A percentile compares a stretch with the other conserved stretches of the same genome.
These are phyloP conservation scores for Rhodamnia rubescens DNA, from an alignment of 345 rosid genomes.

Conservation along the genomic window DNA sequence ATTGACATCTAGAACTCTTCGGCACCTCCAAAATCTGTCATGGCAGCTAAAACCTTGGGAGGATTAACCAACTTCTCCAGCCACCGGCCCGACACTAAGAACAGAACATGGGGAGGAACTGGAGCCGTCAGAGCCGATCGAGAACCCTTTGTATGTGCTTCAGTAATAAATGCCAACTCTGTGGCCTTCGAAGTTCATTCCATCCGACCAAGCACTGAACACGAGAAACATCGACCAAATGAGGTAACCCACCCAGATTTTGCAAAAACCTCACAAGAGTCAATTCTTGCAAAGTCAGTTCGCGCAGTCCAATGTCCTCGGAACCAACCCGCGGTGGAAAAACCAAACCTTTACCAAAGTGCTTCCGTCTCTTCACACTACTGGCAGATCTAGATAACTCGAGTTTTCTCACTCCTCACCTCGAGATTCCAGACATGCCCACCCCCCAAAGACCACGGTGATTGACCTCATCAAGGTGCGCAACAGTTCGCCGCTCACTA, in stretches of 20 bases:
- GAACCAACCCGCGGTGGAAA: neutral
- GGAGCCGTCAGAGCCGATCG: neutral
- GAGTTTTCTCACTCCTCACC: neutral
- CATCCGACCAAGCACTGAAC: neutral
- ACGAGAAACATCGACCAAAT: neutral
- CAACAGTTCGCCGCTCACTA: neutral
- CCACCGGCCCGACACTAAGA: neutral
- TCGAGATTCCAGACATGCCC: neutral
- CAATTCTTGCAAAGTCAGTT: neutral
- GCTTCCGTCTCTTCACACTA: neutral
- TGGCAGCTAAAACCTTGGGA: neutral
- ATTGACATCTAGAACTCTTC: slow-evolving; percentile 9
- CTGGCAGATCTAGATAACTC: neutral
- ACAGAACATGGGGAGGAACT: neutral
- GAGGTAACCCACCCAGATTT: neutral
- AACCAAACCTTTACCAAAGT: neutral
- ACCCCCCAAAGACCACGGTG: neutral
- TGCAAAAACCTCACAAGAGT: neutral
- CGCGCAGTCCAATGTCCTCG: neutral
- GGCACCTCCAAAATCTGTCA: neutral
- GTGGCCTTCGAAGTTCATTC: neutral
- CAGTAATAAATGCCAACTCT: neutral
- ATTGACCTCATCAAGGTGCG: neutral
- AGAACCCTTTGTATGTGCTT: neutral
- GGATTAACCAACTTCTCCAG: neutral